Conservation (phyloP, 306 rosid genomes). For the Rosa lucieae region DNA sequence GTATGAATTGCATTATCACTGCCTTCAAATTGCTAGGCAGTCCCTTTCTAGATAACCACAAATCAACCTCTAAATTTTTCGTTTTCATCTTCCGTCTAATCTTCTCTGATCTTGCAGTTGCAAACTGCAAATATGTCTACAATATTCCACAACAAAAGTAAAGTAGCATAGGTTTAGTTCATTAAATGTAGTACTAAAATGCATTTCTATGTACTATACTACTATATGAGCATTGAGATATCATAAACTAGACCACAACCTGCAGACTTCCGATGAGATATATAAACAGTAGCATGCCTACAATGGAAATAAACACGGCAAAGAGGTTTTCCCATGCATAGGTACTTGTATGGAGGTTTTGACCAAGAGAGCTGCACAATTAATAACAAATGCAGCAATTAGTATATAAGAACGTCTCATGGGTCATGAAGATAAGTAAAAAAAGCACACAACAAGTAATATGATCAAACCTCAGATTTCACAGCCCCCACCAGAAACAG, state of each 20-base stretch:
- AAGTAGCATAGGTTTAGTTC: background rate
- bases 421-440: background rate
- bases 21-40: background rate
- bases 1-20: background rate
- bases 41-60: background rate
- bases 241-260: background rate
- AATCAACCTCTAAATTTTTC: background rate
- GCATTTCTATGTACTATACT: background rate
- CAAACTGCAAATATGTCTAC: slow-evolving; percentile 6
- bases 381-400: background rate
- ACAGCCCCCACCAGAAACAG: slow-evolving; percentile 14
- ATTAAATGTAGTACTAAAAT: background rate
- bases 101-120: slow-evolving; percentile 6
- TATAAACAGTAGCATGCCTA: slow-evolving; percentile 2
- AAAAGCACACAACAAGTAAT: background rate
- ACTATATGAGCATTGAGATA: background rate
- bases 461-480: background rate
- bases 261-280: slow-evolving; percentile 9
- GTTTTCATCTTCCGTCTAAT: slow-evolving; percentile 9
- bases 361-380: background rate
- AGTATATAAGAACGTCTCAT: background rate
- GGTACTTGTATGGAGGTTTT: slow-evolving; percentile 1
- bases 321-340: slow-evolving; percentile 11
- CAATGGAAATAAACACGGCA: background rate
- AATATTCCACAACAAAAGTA: background rate